Base-by-base conservation (phyloP, 805 yeast species). In the Sungouiozyma intestinalis region DNA sequence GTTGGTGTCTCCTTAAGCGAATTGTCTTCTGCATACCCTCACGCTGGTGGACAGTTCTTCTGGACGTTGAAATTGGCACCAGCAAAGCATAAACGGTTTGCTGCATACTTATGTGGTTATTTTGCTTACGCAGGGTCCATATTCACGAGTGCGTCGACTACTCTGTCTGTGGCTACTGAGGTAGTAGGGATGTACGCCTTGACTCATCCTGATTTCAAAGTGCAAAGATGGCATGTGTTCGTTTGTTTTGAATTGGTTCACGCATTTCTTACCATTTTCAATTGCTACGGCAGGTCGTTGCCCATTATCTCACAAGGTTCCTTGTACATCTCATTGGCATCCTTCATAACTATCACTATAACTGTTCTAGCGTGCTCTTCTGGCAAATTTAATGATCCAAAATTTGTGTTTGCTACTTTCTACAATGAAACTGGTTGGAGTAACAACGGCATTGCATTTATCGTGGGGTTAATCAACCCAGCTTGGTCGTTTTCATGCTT, bases 401-500 rank as follows among this genome's bases (percentile, higher is more conserved):
- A 63, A 35, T 79, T 76, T 54, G 85, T 79, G 7, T 79, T 79
- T 58, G 72, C 69, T 8, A 68, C 72, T 16, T 77, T 77, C 45
- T 64, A 69, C 40, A 76, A 77, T 49, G 71, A 66, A 42, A 77
- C 84, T 2, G 85, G 85, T 35, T 79, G 85, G 83, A 53, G 63
- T 29, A 66, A 67, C 21, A 52, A 71, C 13, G 84, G 75, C 11
- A 76, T 79, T 55, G 81, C 84, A 0, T 76, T 79, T 48, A 72
- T 79, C 41, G 72, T 77, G 4, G 86, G 86, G 20, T 61, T 80
- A 38, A 74, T 80, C 52, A 79, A 79, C 52, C 83, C 85, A 6
- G 79, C 78, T 38, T 80, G 84, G 83, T 76, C 81, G 4, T 79
- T 80, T 57, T 69, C 79, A 20, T 79, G 85, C 53, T 63, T 79